Percentiles rank a stretch among this genome's conserved stretches.
These are phyloP conservation scores for Rhizophagus clarus DNA, from an alignment of 192 early-diverging fungal species.

Conservation along the genomic window DNA sequence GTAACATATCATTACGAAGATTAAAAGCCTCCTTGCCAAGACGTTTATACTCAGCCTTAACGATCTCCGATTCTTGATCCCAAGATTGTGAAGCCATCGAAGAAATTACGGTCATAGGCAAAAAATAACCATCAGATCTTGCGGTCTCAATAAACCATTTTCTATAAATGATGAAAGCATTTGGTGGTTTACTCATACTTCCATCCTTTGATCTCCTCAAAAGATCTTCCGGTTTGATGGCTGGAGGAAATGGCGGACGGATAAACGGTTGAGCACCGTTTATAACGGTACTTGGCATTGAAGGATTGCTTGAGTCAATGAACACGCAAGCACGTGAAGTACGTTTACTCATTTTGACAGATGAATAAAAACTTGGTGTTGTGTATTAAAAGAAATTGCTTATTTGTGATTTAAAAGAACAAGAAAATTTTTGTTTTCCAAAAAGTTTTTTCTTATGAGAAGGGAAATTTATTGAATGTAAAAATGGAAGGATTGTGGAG, in stretches of 20 bases:
- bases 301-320: not conserved
- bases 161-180: conserved; percentile 16
- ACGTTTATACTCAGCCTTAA: not conserved
- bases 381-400: too few species aligned
- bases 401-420: too few species aligned
- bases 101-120: conserved; percentile 18
- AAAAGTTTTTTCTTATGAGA: too few species aligned
- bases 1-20: not conserved
- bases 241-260: not conserved
- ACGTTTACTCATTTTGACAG: not conserved
- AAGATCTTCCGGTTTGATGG: not conserved
- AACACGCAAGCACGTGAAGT: not conserved
- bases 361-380: too few species aligned
- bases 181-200: not conserved
- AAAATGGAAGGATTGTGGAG: too few species aligned
- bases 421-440: too few species aligned
- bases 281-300: not conserved
- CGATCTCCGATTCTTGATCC: not conserved
- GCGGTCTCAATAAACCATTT: not conserved
- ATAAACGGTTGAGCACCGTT: not conserved
- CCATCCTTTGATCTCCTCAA: not conserved
- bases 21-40: not conserved
- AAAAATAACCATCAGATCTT: not conserved
- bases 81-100: conserved; percentile 11
- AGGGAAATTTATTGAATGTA: too few species aligned